Conservation (phyloP, 1,284 basidiomycete genomes). For the Neolentinus lepideus region DNA sequence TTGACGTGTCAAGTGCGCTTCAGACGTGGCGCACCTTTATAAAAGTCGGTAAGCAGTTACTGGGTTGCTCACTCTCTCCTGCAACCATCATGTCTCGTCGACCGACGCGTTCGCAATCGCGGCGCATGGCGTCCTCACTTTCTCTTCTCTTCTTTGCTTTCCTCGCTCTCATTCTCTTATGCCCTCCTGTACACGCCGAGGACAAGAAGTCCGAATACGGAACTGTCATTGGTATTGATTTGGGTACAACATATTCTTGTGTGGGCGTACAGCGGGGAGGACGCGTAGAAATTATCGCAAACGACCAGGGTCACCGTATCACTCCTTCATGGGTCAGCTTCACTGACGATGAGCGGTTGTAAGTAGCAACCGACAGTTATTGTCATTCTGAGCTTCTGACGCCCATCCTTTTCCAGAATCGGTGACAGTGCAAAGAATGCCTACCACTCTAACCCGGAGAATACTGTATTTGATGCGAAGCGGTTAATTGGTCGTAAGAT, state of each 20-base stretch:
- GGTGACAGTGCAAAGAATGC: slow-evolving; percentile 79
- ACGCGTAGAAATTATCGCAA: slow-evolving; percentile 94
- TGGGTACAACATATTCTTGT: slow-evolving; percentile 67
- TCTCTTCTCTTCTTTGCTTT: slow-evolving; percentile 60
- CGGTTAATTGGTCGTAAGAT: slow-evolving; percentile 91
- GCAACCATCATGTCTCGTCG: slow-evolving; percentile 30
- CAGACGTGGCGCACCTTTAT: not conserved
- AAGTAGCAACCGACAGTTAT: slow-evolving; percentile 19
- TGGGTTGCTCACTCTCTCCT: not conserved
- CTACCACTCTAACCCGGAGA: slow-evolving; percentile 80
- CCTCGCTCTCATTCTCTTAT: slow-evolving; percentile 57
- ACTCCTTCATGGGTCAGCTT: slow-evolving; percentile 95
- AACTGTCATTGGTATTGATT: slow-evolving; percentile 92
- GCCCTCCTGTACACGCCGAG: slow-evolving; percentile 51
- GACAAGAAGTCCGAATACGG: slow-evolving; percentile 69
- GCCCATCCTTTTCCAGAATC: slow-evolving; percentile 35
- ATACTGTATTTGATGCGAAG: slow-evolving; percentile 97
- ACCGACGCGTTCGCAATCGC: slow-evolving; percentile 52
- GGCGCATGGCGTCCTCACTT: slow-evolving; percentile 54
- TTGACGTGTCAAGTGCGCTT: slow-evolving; percentile 1
- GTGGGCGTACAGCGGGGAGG: slow-evolving; percentile 85
- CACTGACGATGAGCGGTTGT: slow-evolving; percentile 88
- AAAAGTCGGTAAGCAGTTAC: not conserved
- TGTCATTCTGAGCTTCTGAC: not conserved
- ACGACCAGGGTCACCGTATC: slow-evolving; percentile 97